phyloP scores from a whole-genome alignment of 306 rosid genomes.

The Hippophae gyantsensis region DNA sequence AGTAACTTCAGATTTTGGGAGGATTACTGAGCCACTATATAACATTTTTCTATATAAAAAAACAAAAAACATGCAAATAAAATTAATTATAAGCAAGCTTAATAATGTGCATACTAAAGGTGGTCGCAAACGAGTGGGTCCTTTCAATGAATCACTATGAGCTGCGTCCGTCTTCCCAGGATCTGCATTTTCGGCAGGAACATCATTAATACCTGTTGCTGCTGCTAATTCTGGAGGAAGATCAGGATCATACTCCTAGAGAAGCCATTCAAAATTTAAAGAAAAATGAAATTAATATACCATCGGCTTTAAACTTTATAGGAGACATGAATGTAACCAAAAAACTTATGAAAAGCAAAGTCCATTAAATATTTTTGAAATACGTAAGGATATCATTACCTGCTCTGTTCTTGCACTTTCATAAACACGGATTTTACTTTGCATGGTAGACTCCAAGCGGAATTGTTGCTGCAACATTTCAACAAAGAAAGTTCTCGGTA shows the following conservation, averaged over 20 bases:
- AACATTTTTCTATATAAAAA: no score
- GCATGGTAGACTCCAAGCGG: conserved; percentile 97
- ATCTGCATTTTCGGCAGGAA: conserved; percentile 43
- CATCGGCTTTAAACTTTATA: no score
- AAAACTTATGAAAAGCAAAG: background rate
- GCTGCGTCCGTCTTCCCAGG: conserved; percentile 46
- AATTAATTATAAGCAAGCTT: background rate
- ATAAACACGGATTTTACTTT: conserved; percentile 94
- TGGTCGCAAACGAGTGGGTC: conserved; percentile 62
- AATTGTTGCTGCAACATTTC: conserved; percentile 68
- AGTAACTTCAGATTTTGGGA: no score
- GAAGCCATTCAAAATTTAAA: conserved; percentile 14
- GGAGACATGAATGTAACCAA: no score
- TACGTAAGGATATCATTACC: conserved; percentile 33
- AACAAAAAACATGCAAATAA: background rate
- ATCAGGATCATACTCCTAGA: conserved; percentile 95
- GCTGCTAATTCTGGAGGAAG: conserved; percentile 98
- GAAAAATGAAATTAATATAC: no score
- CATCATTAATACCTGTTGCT: conserved; percentile 73
- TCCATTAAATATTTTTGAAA: background rate
- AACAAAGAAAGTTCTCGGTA: conserved; percentile 14
- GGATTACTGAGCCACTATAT: no score
- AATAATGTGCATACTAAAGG: conserved; percentile 54
- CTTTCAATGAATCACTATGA: conserved; percentile 55
- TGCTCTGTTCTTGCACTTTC: conserved; percentile 97